Evolutionary conservation across 202 grass and related monocot species (phyloP).

Genomic region (Zoysia matrella): DNA sequence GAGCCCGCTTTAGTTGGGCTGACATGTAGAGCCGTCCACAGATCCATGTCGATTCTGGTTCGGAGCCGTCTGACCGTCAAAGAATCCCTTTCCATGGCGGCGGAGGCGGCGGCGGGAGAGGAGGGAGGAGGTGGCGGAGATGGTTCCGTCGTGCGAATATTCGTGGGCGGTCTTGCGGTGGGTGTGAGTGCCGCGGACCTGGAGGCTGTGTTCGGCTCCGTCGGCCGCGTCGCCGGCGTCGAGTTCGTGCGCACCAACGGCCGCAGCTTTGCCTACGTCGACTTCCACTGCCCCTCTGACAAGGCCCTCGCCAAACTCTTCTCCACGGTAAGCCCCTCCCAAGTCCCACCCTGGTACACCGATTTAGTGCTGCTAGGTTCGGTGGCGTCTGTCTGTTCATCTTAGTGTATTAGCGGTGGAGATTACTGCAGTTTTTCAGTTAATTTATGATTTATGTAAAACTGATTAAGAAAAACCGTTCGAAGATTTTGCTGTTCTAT

Average conservation of each 20-base stretch:
- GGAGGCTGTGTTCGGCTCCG: conserved; percentile 57
- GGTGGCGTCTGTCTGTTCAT: neutral
- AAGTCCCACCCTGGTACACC: neutral
- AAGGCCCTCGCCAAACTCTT: conserved; percentile 85
- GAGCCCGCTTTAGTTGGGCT: neutral
- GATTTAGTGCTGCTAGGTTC: neutral
- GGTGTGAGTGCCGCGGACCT: conserved; percentile 63
- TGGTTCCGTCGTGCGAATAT: conserved; percentile 44
- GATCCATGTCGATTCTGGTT: neutral
- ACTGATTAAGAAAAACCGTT: no score
- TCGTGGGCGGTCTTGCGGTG: conserved; percentile 73
- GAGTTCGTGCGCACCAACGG: conserved; percentile 73
- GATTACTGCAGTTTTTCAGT: neutral
- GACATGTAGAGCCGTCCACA: neutral
- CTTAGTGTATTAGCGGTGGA: neutral
- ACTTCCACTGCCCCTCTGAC: conserved; percentile 77
- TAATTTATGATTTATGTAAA: neutral
- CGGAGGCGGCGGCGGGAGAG: conserved; percentile 8
- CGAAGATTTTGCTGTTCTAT: neutral
- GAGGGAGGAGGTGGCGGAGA: neutral
- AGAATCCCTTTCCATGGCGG: conserved; percentile 36
- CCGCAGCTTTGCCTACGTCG: conserved; percentile 82
- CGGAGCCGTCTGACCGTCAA: neutral
- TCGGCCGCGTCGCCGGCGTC: conserved; percentile 57
- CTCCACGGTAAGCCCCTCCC: conserved; percentile 56